Evolutionary conservation across 2,329 filamentous ascomycete genomes (phyloP).

Genomic region (Didymosphaeria variabile): DNA sequence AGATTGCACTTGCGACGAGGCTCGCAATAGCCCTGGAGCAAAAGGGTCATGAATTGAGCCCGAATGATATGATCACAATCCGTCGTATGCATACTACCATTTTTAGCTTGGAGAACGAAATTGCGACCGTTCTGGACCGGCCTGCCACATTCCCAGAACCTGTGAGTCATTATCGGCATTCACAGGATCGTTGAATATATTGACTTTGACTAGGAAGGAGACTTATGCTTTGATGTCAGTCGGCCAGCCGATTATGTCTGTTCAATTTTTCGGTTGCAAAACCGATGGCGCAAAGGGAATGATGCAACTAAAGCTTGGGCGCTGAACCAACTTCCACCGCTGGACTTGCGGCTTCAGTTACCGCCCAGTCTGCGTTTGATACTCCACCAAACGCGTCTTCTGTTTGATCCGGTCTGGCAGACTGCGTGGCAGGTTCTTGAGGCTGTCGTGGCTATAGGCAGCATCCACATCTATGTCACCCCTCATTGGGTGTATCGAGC

Average conservation of each 20-base stretch:
- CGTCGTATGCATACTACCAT: constrained; percentile 47
- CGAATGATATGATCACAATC: constrained; percentile 33
- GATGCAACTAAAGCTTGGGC: constrained; percentile 27
- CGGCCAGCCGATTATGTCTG: constrained; percentile 45
- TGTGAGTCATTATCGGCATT: constrained; percentile 22
- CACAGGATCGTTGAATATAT: not conserved
- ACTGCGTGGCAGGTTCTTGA: constrained; percentile 44
- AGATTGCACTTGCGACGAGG: constrained; percentile 47
- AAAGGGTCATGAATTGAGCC: constrained; percentile 35
- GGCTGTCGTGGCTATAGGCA: constrained; percentile 41
- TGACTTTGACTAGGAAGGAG: constrained; percentile 35
- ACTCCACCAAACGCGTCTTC: constrained; percentile 44
- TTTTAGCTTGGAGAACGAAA: constrained; percentile 47
- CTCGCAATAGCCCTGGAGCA: constrained; percentile 44
- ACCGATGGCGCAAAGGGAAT: constrained; percentile 47
- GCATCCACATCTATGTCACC: constrained; percentile 44
- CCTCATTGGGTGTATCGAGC: constrained; percentile 49
- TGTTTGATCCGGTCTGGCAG: constrained; percentile 44
- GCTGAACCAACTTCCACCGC: constrained; percentile 33
- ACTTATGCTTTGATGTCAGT: constrained; percentile 36
- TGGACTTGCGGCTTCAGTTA: constrained; percentile 37
- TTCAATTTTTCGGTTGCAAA: constrained; percentile 46
- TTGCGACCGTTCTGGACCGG: constrained; percentile 45
- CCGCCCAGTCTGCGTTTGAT: constrained; percentile 39
- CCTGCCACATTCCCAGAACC: constrained; percentile 49